Evolutionary conservation across 1,284 basidiomycete genomes (phyloP).

Genomic region (Leccinum solheimii): DNA sequence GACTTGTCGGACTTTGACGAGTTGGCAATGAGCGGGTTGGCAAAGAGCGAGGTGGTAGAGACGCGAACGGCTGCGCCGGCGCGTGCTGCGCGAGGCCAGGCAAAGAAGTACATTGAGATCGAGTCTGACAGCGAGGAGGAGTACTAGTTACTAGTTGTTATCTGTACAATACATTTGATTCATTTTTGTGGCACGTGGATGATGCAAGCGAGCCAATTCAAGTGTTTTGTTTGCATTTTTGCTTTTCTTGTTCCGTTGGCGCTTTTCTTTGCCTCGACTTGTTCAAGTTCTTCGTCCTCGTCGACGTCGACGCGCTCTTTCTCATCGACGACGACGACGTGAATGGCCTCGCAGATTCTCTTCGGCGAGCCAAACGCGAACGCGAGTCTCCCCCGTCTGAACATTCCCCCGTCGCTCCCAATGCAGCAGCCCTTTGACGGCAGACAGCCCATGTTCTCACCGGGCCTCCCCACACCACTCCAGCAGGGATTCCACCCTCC

Average conservation of each 20-base stretch:
- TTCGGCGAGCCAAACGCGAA: background rate
- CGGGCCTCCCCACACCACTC: slow-evolving; percentile 59
- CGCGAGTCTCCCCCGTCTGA: slow-evolving; percentile 39
- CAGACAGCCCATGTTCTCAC: slow-evolving; percentile 58
- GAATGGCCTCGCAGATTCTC: background rate
- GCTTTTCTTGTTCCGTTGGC: background rate
- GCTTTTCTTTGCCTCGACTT: slow-evolving; percentile 7
- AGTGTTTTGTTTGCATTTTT: background rate
- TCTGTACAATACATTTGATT: background rate
- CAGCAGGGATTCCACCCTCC: slow-evolving; percentile 62
- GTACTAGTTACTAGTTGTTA: slow-evolving; percentile 10
- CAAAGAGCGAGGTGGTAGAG: slow-evolving; percentile 23
- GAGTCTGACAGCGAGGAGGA: slow-evolving; percentile 45
- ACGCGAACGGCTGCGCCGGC: slow-evolving; percentile 26
- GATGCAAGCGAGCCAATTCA: slow-evolving; percentile 8
- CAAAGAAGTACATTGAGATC: slow-evolving; percentile 57
- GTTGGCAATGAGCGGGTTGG: slow-evolving; percentile 22
- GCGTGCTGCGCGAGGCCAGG: slow-evolving; percentile 40
- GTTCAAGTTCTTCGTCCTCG: background rate
- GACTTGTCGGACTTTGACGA: slow-evolving; percentile 37
- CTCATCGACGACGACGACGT: background rate
- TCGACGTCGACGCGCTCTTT: slow-evolving; percentile 9
- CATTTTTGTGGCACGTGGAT: slow-evolving; percentile 12
- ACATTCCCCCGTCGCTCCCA: slow-evolving; percentile 45
- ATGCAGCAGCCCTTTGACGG: slow-evolving; percentile 48